Percentiles rank a stretch among this genome's conserved stretches.
Conservation (phyloP, 108 stramenopile species). For the Chaetoceros muelleri region DNA sequence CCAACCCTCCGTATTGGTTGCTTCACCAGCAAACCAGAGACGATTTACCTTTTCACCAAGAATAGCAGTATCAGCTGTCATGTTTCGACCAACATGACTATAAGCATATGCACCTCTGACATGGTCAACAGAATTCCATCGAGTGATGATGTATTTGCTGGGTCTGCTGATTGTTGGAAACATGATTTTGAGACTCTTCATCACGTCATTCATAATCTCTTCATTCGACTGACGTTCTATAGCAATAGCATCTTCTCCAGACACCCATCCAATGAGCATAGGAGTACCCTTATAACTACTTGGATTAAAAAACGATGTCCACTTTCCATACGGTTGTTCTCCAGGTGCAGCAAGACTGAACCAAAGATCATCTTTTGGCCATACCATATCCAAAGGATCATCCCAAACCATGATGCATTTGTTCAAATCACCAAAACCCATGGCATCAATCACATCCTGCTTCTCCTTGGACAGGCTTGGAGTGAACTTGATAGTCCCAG, state of each 20-base stretch:
- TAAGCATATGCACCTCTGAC: conserved; percentile 23
- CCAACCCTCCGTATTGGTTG: conserved; percentile 8
- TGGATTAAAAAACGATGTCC: conserved; percentile 18
- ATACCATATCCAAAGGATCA: conserved; percentile 9
- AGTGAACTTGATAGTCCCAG: conserved; percentile 26
- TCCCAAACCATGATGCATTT: conserved; percentile 34
- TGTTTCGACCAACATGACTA: conserved; percentile 1
- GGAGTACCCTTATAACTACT: conserved; percentile 4
- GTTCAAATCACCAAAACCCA: conserved; percentile 46
- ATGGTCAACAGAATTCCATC: conserved; percentile 25
- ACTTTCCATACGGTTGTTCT: conserved; percentile 9
- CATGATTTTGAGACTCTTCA: conserved; percentile 19
- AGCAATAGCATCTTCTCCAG: conserved; percentile 7
- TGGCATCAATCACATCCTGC: conserved; percentile 29
- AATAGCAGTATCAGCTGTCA: not conserved
- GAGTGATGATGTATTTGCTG: conserved; percentile 14
- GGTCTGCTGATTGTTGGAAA: conserved; percentile 21
- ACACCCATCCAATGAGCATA: conserved; percentile 10
- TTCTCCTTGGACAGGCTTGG: conserved; percentile 38
- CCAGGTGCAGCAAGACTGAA: conserved; percentile 14
- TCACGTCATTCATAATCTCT: conserved; percentile 13
- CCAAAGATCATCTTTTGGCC: conserved; percentile 14
- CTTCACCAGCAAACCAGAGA: conserved; percentile 29
- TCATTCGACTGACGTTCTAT: conserved; percentile 18
- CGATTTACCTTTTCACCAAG: conserved; percentile 1